These are phyloP conservation scores for Schizochytrium sp. DNA, from an alignment of 108 stramenopile genomes.

Conservation along the genomic window DNA sequence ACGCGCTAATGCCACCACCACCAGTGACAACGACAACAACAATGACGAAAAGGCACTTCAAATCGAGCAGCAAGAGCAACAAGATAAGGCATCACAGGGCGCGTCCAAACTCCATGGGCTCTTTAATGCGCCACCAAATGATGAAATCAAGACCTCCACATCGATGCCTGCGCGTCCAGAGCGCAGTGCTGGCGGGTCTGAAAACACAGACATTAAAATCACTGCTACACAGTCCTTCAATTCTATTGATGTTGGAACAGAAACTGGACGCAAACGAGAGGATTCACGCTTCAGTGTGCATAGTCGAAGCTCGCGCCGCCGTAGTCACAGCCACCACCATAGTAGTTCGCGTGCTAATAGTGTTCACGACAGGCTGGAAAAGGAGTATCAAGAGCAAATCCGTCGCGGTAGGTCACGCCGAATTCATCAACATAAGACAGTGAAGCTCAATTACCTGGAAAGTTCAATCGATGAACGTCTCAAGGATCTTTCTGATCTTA, in stretches of 20 bases:
- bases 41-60: not conserved
- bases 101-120: not conserved
- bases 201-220: too few relatives aligned
- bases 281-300: not conserved
- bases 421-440: constrained; percentile 54
- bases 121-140: not conserved
- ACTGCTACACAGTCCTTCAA: not conserved
- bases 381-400: constrained; percentile 44
- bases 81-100: too few relatives aligned
- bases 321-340: not conserved
- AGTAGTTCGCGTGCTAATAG: constrained; percentile 7
- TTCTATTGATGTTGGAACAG: not conserved
- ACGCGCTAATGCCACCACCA: not conserved
- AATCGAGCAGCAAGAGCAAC: too few relatives aligned
- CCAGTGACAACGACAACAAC: not conserved
- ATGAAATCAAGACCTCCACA: not conserved
- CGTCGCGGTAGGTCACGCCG: constrained; percentile 24
- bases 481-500: constrained; percentile 51
- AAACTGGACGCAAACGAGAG: not conserved
- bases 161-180: constrained; percentile 12
- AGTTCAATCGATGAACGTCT: constrained; percentile 33
- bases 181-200: not conserved
- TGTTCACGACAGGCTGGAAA: constrained; percentile 31
- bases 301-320: not conserved
- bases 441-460: not conserved